phyloP scores from a whole-genome alignment of 805 yeast species.

The Blastobotrys americana region DNA sequence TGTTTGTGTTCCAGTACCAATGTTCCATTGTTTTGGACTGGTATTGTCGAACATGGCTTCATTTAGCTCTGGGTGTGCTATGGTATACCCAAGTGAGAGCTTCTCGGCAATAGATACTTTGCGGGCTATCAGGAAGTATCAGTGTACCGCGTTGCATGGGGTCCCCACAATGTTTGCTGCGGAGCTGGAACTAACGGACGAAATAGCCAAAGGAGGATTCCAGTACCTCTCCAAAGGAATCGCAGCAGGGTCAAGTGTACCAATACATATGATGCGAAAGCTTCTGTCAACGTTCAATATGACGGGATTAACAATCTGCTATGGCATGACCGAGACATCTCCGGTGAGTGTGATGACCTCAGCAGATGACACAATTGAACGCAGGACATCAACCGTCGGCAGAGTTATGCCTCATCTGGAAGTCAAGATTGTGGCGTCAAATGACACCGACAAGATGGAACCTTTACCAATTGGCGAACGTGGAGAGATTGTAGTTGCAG shows the following conservation, averaged over 20 bases:
- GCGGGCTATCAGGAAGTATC: slow-evolving; percentile 19
- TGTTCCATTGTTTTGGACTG: slow-evolving; percentile 31
- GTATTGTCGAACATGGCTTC: slow-evolving; percentile 26
- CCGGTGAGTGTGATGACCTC: slow-evolving; percentile 28
- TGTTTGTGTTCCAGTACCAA: slow-evolving; percentile 27
- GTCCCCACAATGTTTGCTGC: slow-evolving; percentile 31
- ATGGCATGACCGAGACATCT: slow-evolving; percentile 30
- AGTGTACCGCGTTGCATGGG: slow-evolving; percentile 25
- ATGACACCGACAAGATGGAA: slow-evolving; percentile 9
- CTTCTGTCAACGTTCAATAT: slow-evolving; percentile 19
- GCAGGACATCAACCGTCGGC: slow-evolving; percentile 24
- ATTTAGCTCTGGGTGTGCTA: slow-evolving; percentile 21
- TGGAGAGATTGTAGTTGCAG: slow-evolving; percentile 28
- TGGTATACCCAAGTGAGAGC: slow-evolving; percentile 24
- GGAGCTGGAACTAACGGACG: slow-evolving; percentile 22
- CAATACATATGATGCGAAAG: slow-evolving; percentile 25
- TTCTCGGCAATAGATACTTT: slow-evolving; percentile 23
- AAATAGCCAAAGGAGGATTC: slow-evolving; percentile 18
- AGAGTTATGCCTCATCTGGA: slow-evolving; percentile 27
- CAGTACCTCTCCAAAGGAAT: slow-evolving; percentile 26
- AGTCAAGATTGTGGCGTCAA: slow-evolving; percentile 22
- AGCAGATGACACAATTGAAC: slow-evolving; percentile 23
- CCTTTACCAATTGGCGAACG: slow-evolving; percentile 22
- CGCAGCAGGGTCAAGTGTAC: slow-evolving; percentile 30
- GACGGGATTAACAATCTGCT: slow-evolving; percentile 25